phyloP scores from a whole-genome alignment of 2,329 filamentous ascomycete species.

The Graphilbum fragrans region DNA sequence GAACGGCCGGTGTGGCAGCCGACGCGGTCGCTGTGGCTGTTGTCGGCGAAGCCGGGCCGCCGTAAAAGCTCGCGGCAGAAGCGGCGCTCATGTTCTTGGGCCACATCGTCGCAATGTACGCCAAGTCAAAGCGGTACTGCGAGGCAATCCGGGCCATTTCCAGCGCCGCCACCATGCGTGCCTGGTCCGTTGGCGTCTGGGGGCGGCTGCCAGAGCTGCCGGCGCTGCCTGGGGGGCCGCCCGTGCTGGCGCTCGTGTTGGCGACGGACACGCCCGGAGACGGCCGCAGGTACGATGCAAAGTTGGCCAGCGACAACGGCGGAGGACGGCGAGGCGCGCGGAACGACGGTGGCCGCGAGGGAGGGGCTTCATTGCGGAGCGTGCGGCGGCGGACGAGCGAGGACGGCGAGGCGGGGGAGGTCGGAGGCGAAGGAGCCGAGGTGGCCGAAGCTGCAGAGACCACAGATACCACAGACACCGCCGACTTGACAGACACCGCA shows the following conservation, averaged over 20 bases:
- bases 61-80: background rate
- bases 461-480: too few relatives aligned
- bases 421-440: background rate
- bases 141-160: slow-evolving; percentile 42
- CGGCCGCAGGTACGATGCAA: slow-evolving; percentile 1
- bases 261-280: background rate
- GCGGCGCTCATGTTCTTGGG: slow-evolving; percentile 22
- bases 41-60: background rate
- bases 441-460: too few relatives aligned
- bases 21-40: background rate
- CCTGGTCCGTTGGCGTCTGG: slow-evolving; percentile 26
- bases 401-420: background rate
- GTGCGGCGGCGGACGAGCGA: background rate
- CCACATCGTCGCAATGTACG: slow-evolving; percentile 49
- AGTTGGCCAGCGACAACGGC: slow-evolving; percentile 13
- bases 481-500: background rate
- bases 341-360: slow-evolving; percentile 17
- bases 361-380: slow-evolving; percentile 7
- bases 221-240: background rate
- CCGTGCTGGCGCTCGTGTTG: background rate
- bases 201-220: background rate
- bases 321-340: slow-evolving; percentile 7
- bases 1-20: background rate
- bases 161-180: slow-evolving; percentile 36
- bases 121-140: slow-evolving; percentile 43